Conservation (phyloP, 306 rosid species). For the barrel medic (Medicago truncatula) region MtrunA17r5.0-ANR NC_053044.1:23032001-23032500, state of each 20-base stretch:
- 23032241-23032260: conserved; percentile 46
- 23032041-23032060: conserved; percentile 58
- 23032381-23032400: conserved; percentile 28
- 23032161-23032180: conserved; percentile 25
- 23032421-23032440: not conserved
- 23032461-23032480: conserved; percentile 70
- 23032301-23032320: conserved; percentile 55
- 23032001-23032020: conserved; percentile 67
- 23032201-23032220: conserved; percentile 63
- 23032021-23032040: conserved; percentile 63
- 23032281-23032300: conserved; percentile 49
- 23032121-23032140: conserved; percentile 20
- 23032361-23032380: conserved; percentile 51
- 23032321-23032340: conserved; percentile 59
- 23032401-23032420: not conserved
- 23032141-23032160: not conserved
- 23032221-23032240: conserved; percentile 65
- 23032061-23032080: conserved; percentile 33
- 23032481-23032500: conserved; percentile 57
- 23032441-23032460: conserved; percentile 54
- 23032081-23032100: conserved; percentile 39
- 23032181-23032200: conserved; percentile 42
- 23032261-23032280: not conserved
- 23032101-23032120: conserved; percentile 38
- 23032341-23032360: conserved; percentile 60